Percentiles rank a stretch among this genome's conserved stretches.
Conservation (phyloP, 495 filamentous ascomycete species). For the Rhizodiscina lignyota region DNA sequence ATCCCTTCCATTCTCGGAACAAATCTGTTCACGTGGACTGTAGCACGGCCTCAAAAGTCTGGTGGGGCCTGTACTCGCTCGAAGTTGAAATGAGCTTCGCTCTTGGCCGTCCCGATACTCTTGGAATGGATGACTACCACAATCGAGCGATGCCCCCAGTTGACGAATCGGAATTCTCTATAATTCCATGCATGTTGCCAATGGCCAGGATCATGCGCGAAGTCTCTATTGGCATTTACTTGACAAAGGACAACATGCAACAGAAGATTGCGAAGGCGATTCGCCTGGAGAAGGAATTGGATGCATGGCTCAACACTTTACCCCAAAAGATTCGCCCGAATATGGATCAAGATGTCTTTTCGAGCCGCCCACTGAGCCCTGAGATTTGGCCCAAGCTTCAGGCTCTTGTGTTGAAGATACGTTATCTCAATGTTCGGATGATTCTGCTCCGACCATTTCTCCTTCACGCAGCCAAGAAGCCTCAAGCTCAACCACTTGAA, state of each 20-base stretch:
- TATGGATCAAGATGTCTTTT: neutral
- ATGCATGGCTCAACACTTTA: neutral
- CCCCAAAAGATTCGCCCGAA: constrained; percentile 1
- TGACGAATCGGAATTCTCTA: constrained; percentile 1
- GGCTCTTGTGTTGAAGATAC: constrained; percentile 1
- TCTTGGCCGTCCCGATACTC: constrained; percentile 1
- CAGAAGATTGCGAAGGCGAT: neutral
- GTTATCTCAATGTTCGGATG: constrained; percentile 1
- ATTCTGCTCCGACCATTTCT: constrained; percentile 1
- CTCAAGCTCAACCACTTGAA: neutral
- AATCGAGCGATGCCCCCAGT: constrained; percentile 1
- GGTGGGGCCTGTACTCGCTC: constrained; percentile 4
- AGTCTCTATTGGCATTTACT: constrained; percentile 1
- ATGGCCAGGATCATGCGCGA: constrained; percentile 1
- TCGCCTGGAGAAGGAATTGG: neutral
- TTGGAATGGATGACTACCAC: constrained; percentile 2
- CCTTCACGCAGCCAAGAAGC: neutral
- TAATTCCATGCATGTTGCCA: neutral
- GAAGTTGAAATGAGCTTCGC: constrained; percentile 2
- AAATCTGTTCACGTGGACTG: neutral
- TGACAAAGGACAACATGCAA: neutral
- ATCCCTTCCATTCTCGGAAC: neutral
- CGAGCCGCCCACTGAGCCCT: neutral
- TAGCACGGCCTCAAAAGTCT: too few species aligned
- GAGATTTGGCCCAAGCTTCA: constrained; percentile 1